These are phyloP conservation scores for Suillus paluster DNA, from an alignment of 768 basidiomycete species.

Conservation along the genomic window DNA sequence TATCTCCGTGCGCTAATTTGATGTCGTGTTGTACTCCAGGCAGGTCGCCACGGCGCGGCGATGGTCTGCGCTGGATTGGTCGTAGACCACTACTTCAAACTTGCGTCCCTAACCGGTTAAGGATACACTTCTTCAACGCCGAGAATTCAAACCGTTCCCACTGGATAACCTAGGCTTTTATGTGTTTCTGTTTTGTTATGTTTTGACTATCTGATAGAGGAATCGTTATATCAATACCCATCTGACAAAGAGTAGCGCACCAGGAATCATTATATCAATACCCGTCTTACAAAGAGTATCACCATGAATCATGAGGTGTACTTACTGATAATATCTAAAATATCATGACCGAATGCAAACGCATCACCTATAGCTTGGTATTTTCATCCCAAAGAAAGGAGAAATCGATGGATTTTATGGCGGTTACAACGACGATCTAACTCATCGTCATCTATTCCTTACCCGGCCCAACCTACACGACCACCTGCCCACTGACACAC, in stretches of 20 bases:
- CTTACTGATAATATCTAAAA: too few species aligned
- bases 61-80: background rate
- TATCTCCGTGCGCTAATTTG: background rate
- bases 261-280: background rate
- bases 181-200: background rate
- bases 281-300: background rate
- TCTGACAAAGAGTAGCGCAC: background rate
- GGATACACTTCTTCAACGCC: background rate
- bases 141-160: too few species aligned
- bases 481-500: constrained; percentile 65
- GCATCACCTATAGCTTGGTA: background rate
- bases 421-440: background rate
- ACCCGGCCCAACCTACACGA: constrained; percentile 34
- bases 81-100: background rate
- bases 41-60: background rate
- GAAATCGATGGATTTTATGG: background rate
- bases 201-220: background rate
- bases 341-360: background rate
- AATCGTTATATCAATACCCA: background rate
- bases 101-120: background rate
- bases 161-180: background rate
- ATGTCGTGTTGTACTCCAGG: background rate
- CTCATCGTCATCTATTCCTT: background rate
- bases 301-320: background rate
- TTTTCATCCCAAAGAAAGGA: background rate